A percentile compares a stretch with the other conserved stretches of the same genome.
Conservation (phyloP, 1,284 basidiomycete genomes). For the Tylopilus sp. region DNA sequence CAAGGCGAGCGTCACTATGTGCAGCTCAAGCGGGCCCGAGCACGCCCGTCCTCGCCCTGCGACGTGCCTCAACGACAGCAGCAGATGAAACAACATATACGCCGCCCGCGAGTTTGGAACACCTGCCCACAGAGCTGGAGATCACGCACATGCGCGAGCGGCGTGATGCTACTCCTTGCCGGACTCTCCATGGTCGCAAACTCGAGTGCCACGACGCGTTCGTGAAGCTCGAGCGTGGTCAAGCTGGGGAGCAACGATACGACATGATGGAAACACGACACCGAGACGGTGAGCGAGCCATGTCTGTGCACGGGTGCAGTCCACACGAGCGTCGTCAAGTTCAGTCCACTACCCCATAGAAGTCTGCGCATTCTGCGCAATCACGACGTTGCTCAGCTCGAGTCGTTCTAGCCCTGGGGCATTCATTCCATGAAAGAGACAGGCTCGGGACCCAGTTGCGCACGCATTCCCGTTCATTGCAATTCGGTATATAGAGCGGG, state of each 20-base stretch:
- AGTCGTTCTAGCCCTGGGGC: slow-evolving; percentile 15
- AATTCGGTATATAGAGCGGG: slow-evolving; percentile 8
- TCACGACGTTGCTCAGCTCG: slow-evolving; percentile 19
- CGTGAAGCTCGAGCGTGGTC: slow-evolving; percentile 18
- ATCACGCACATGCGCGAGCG: slow-evolving; percentile 16
- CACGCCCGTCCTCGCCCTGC: slow-evolving; percentile 15
- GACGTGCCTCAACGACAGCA: slow-evolving; percentile 14
- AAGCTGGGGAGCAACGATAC: slow-evolving; percentile 23
- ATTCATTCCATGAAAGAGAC: slow-evolving; percentile 20
- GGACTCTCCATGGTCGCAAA: slow-evolving; percentile 4
- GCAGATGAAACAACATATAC: slow-evolving; percentile 17
- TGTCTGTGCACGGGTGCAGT: slow-evolving; percentile 10
- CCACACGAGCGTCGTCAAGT: slow-evolving; percentile 25
- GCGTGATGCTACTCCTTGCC: slow-evolving; percentile 1
- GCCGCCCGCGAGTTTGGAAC: slow-evolving; percentile 14
- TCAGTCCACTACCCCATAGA: slow-evolving; percentile 12
- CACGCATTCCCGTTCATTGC: slow-evolving; percentile 13
- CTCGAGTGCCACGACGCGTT: slow-evolving; percentile 14
- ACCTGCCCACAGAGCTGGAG: slow-evolving; percentile 13
- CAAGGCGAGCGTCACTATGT: slow-evolving; percentile 15
- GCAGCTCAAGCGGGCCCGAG: slow-evolving; percentile 9
- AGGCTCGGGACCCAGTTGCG: slow-evolving; percentile 21
- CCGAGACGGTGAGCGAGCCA: slow-evolving; percentile 14
- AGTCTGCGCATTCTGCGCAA: slow-evolving; percentile 11
- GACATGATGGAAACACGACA: slow-evolving; percentile 18